Conservation (phyloP, 768 basidiomycete species). For the Psilocybe sp. region DNA sequence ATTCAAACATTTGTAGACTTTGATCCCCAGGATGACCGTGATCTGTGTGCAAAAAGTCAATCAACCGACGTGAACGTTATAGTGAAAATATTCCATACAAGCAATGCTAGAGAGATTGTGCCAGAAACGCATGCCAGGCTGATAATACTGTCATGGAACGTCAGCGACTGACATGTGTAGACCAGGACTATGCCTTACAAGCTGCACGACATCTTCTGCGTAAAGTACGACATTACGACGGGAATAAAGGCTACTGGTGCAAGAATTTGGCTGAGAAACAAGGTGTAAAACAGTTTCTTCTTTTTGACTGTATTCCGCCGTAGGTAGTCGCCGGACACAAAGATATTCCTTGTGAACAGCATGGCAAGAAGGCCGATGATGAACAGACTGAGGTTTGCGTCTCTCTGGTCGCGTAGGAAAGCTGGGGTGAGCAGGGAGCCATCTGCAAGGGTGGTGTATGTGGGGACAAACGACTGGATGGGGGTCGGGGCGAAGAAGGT, state of each 20-base stretch:
- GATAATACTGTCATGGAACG: slow-evolving; percentile 27
- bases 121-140: slow-evolving; percentile 32
- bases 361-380: slow-evolving; percentile 46
- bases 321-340: slow-evolving; percentile 48
- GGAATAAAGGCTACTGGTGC: slow-evolving; percentile 42
- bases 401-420: slow-evolving; percentile 38
- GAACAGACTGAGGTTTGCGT: slow-evolving; percentile 41
- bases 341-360: slow-evolving; percentile 52
- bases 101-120: slow-evolving; percentile 35
- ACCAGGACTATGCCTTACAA: slow-evolving; percentile 31
- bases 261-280: slow-evolving; percentile 54
- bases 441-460: slow-evolving; percentile 45
- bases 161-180: slow-evolving; percentile 4
- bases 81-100: slow-evolving; percentile 25
- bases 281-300: slow-evolving; percentile 54
- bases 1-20: slow-evolving; percentile 64
- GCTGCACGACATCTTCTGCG: slow-evolving; percentile 37
- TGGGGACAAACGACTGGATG: slow-evolving; percentile 44
- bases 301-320: slow-evolving; percentile 54
- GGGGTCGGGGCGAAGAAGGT: slow-evolving; percentile 38
- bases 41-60: slow-evolving; percentile 33
- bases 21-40: slow-evolving; percentile 60
- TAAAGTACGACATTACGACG: slow-evolving; percentile 46
- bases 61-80: background rate
- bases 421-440: slow-evolving; percentile 57